Percentiles rank a stretch among this genome's conserved stretches.
Evolutionary conservation across 768 basidiomycete species (phyloP).

Genomic region (Phaeotremella skinneri): DNA sequence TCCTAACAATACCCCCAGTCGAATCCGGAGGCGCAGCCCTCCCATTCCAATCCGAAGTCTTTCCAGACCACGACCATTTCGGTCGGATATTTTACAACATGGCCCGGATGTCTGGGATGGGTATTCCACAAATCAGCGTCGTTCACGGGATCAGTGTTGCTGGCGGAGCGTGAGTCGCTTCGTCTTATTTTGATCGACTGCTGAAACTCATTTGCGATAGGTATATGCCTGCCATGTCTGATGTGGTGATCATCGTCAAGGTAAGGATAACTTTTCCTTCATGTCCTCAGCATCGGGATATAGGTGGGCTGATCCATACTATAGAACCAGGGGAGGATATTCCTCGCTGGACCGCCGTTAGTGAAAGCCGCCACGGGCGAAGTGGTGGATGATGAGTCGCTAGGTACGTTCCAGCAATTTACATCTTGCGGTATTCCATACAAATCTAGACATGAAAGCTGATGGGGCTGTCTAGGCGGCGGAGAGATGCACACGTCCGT

Average conservation of each 20-base stretch:
- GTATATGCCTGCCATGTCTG: conserved; percentile 87
- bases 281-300: neutral
- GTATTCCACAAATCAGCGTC: conserved; percentile 85
- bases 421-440: too few relatives aligned
- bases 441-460: neutral
- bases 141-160: conserved; percentile 95
- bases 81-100: conserved; percentile 97
- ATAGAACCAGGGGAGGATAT: conserved; percentile 85
- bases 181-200: neutral
- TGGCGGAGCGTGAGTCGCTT: conserved; percentile 71
- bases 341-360: conserved; percentile 88
- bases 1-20: conserved; percentile 62
- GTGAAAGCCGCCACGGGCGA: conserved; percentile 95
- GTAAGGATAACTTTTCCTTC: conserved; percentile 22
- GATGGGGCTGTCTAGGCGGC: conserved; percentile 21
- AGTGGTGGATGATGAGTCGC: conserved; percentile 83
- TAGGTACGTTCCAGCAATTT: conserved; percentile 59
- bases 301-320: conserved; percentile 67
- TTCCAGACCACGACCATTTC: conserved; percentile 91
- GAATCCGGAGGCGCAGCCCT: conserved; percentile 92
- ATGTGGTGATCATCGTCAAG: conserved; percentile 59
- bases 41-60: conserved; percentile 87
- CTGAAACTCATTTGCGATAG: neutral
- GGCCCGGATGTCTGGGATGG: conserved; percentile 82
- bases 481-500: conserved; percentile 48